Conservation (phyloP, 805 yeast genomes). For the Yamadazyma kitorensis region DNA sequence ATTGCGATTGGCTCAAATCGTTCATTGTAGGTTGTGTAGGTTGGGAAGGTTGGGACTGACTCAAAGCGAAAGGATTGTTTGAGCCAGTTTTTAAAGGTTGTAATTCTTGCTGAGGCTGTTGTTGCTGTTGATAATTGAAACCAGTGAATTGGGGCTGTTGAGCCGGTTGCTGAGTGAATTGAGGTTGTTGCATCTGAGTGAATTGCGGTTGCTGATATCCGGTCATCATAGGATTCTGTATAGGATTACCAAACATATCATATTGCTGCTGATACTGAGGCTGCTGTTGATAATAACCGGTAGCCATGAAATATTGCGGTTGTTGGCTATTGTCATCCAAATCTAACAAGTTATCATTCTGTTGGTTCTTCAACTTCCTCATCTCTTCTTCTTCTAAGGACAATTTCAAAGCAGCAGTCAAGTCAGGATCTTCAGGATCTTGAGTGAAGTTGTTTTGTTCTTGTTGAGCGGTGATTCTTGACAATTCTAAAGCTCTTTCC, state of each 20-base stretch:
- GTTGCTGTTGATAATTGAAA: slow-evolving; percentile 25
- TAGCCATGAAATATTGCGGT: slow-evolving; percentile 32
- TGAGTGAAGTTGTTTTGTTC: slow-evolving; percentile 56
- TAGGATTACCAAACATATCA: slow-evolving; percentile 69
- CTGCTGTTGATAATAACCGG: slow-evolving; percentile 45
- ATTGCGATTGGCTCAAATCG: slow-evolving; percentile 21
- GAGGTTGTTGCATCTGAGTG: slow-evolving; percentile 16
- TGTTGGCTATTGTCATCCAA: slow-evolving; percentile 40
- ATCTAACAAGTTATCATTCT: slow-evolving; percentile 51
- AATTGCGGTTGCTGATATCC: slow-evolving; percentile 44
- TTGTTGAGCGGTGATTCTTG: slow-evolving; percentile 78
- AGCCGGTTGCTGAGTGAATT: slow-evolving; percentile 35
- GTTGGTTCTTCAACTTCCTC: slow-evolving; percentile 46
- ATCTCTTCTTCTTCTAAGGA: slow-evolving; percentile 75
- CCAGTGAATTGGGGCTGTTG: slow-evolving; percentile 30
- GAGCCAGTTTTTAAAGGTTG: slow-evolving; percentile 67
- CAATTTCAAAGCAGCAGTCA: slow-evolving; percentile 66
- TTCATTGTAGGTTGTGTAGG: slow-evolving; percentile 19
- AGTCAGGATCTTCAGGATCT: slow-evolving; percentile 52
- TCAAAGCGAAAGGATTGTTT: slow-evolving; percentile 74
- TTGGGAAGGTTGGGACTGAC: slow-evolving; percentile 18
- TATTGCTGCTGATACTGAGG: slow-evolving; percentile 29
- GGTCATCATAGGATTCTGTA: slow-evolving; percentile 51
- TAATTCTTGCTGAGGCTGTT: slow-evolving; percentile 31
- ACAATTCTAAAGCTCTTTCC: slow-evolving; percentile 75